Evolutionary conservation across 495 filamentous ascomycete genomes (phyloP).

Genomic region (Neurospora intermedia): DNA sequence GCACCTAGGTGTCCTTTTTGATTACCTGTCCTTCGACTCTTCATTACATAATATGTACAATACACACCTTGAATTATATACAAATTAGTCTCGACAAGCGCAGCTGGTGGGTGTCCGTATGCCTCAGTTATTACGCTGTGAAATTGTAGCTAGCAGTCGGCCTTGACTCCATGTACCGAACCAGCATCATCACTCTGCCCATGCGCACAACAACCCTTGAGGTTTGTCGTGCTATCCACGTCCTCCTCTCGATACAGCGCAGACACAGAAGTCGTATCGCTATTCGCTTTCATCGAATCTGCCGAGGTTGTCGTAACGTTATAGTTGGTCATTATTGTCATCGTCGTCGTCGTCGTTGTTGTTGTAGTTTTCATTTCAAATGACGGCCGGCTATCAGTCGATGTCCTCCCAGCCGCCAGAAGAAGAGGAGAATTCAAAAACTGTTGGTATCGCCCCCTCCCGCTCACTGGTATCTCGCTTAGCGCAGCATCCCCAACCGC

Average conservation of each 20-base stretch:
- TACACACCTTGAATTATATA: no score
- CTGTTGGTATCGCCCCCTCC: background rate
- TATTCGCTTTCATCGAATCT: background rate
- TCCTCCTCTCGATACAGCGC: background rate
- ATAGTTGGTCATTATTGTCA: background rate
- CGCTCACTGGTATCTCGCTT: background rate
- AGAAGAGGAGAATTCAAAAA: background rate
- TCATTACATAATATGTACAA: no score
- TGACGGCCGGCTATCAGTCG: background rate
- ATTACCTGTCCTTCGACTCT: no score
- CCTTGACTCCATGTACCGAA: background rate
- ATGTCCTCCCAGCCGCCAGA: background rate
- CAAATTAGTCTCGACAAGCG: no score
- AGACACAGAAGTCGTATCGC: background rate
- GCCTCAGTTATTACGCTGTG: background rate
- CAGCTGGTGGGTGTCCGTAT: background rate
- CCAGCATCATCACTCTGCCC: background rate
- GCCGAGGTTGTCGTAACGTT: background rate
- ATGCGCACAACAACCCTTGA: background rate
- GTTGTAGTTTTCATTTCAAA: background rate
- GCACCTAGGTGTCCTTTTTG: no score
- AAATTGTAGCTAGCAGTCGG: background rate
- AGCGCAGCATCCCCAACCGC: background rate
- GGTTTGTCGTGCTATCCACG: background rate
- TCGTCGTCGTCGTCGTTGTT: background rate